Conservation (phyloP, 352 stramenopile species). For the Phytophthora capsici region DNA sequence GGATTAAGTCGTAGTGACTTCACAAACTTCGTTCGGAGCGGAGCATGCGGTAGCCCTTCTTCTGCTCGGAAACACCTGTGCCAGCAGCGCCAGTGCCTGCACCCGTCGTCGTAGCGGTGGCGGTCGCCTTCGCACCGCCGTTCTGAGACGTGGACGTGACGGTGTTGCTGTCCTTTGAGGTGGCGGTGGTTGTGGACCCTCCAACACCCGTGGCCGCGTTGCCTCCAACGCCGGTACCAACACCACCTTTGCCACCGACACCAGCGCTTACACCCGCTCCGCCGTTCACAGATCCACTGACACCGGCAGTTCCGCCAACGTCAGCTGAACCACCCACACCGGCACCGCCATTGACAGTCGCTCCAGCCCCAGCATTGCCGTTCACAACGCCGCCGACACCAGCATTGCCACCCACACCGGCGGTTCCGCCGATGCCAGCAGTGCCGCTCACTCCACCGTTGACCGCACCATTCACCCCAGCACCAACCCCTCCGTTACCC, state of each 20-base stretch:
- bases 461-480: not conserved
- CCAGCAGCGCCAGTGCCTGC: conserved; percentile 2
- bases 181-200: not conserved
- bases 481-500: not conserved
- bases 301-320: not conserved
- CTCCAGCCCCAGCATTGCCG: not conserved
- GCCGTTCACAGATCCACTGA: not conserved
- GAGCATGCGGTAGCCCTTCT: conserved; percentile 8
- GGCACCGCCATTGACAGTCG: not conserved
- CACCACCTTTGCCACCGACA: not conserved
- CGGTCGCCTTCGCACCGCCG: not conserved
- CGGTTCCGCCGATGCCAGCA: not conserved
- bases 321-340: not conserved
- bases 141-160: not conserved
- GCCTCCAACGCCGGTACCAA: not conserved
- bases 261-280: not conserved
- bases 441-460: no score
- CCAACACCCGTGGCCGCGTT: not conserved
- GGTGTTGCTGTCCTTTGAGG: not conserved
- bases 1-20: not conserved
- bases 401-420: not conserved
- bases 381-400: not conserved
- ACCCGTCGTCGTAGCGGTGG: not conserved
- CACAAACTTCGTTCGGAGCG: not conserved
- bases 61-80: not conserved